Base-by-base conservation (phyloP, 2,329 filamentous ascomycete species). In the Aspergillus hiratsukae region DNA sequence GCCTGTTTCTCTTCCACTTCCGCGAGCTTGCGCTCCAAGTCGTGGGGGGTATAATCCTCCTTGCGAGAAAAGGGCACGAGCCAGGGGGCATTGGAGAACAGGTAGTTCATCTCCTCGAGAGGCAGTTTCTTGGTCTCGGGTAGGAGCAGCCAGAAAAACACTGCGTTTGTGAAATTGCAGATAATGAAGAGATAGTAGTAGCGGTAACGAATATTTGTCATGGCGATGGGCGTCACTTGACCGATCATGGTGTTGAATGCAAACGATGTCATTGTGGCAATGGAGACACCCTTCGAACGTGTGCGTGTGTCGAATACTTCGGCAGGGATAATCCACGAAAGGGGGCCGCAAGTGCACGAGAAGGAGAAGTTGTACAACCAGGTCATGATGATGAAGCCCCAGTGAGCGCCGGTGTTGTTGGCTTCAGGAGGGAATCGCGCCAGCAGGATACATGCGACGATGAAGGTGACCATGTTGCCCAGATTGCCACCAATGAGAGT, bases 361-460 rank as follows among this genome's bases (percentile, higher is more conserved):
- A 90, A 91, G 45, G 81, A 87, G 76, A 91, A 88, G 74, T 92
- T 91, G 79, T 90, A 92, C 1, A 89, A 69, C 89, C 89, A 92
- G 1, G 88, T 92, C 64, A 85, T 81, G 55, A 83, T 78, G 59
- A 92, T 92, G 72, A 92, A 93, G 1, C 84, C 68, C 69, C 68
- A 69, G 56, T 70, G 68, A 21, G 68, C 59, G 56, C 68, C 64
- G n/a, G 52, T 61, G 60, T 78, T 75, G 49, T 71, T 72, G 1
- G 71, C 72, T 2, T 80, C 76, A 1, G 87, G 83, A 1, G 88
- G 88, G 71, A 87, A 91, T 71, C 72, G 70, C 9, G 81, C 81
- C 9, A 85, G 70, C 53, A 84, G 68, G 11, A 80, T 74, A 0
- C 80, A 81, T 2, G 87, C 86, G 51, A 91, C 81, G 71, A 91